Evolutionary conservation across 495 filamentous ascomycete genomes (phyloP).

Genomic region (Talaromyces proteolyticus): DNA sequence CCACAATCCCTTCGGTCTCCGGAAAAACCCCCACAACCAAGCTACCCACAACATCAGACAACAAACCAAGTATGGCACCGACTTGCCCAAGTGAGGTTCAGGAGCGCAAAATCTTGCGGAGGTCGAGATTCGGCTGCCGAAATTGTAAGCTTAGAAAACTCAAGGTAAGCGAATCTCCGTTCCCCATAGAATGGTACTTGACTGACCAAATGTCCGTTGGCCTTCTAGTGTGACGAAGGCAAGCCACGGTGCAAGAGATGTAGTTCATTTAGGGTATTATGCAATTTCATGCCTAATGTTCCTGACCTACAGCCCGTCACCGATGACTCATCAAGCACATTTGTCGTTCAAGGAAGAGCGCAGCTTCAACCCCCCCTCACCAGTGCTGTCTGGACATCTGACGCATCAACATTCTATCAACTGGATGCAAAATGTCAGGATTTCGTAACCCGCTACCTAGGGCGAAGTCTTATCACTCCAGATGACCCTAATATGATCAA

Average conservation of each 20-base stretch:
- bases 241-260: constrained; percentile 41
- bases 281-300: constrained; percentile 31
- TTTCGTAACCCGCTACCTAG: constrained; percentile 31
- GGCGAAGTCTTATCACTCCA: constrained; percentile 27
- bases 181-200: neutral
- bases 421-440: constrained; percentile 30
- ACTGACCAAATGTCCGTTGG: constrained; percentile 7
- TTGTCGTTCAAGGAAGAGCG: constrained; percentile 10
- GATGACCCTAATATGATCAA: constrained; percentile 27
- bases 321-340: constrained; percentile 14
- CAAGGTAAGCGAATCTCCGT: constrained; percentile 24
- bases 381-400: constrained; percentile 24
- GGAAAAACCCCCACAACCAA: neutral
- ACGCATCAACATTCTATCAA: constrained; percentile 23
- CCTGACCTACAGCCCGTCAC: constrained; percentile 32
- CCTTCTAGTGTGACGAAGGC: constrained; percentile 35
- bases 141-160: constrained; percentile 45
- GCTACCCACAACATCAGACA: no score
- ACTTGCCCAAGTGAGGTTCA: neutral
- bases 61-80: neutral
- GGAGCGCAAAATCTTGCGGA: no score
- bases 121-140: constrained; percentile 40
- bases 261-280: constrained; percentile 32
- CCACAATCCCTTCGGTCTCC: neutral
- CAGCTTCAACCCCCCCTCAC: constrained; percentile 17